These are phyloP conservation scores for Syzygium aqueum DNA, from an alignment of 345 rosid genomes.

Conservation along the genomic window DNA sequence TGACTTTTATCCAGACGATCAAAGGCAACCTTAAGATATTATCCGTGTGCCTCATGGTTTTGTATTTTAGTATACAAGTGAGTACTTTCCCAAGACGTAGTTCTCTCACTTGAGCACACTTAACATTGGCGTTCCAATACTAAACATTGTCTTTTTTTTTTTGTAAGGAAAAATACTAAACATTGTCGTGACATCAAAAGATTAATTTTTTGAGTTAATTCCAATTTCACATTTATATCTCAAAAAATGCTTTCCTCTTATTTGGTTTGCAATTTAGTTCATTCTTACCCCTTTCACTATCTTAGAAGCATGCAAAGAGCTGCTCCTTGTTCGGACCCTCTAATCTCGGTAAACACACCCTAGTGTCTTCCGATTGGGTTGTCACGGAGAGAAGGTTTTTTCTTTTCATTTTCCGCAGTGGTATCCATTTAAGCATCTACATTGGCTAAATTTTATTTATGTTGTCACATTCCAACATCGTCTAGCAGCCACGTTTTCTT, in stretches of 20 bases:
- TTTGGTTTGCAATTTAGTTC: not conserved
- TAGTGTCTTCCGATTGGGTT: fast-evolving
- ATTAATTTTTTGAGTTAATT: too few species aligned
- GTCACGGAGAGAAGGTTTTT: fast-evolving
- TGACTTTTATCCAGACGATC: too few species aligned
- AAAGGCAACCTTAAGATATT: too few species aligned
- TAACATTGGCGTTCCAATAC: not conserved
- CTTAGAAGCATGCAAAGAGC: not conserved
- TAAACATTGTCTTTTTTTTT: not conserved
- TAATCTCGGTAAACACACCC: not conserved
- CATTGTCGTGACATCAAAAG: not conserved
- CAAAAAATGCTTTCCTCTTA: not conserved
- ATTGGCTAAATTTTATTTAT: not conserved
- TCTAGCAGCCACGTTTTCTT: not conserved
- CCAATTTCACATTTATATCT: not conserved
- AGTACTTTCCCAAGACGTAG: not conserved
- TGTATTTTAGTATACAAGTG: not conserved
- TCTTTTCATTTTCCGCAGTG: not conserved
- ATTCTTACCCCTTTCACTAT: not conserved
- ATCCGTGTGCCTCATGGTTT: not conserved
- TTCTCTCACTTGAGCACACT: not conserved
- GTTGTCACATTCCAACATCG: not conserved
- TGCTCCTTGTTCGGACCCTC: not conserved
- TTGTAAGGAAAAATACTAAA: too few species aligned
- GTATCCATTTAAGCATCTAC: not conserved